These are phyloP conservation scores for Pseudozyma hubeiensis DNA, from an alignment of 1,284 basidiomycete genomes.

Conservation along the genomic window DNA sequence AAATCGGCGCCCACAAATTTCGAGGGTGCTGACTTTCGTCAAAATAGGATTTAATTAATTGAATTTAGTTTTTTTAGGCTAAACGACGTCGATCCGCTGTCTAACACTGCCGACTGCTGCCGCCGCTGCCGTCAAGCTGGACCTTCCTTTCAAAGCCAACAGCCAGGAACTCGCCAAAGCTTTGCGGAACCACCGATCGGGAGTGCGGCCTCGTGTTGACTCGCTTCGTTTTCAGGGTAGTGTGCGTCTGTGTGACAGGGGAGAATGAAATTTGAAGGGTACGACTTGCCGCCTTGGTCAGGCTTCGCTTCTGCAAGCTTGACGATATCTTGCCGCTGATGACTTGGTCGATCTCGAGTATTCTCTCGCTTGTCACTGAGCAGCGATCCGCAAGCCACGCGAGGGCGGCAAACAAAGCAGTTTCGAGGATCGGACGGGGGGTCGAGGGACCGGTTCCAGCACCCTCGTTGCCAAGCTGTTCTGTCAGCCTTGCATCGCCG, in stretches of 20 bases:
- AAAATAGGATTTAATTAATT: not conserved
- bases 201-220: not conserved
- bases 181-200: not conserved
- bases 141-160: not conserved
- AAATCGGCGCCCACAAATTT: conserved; percentile 8
- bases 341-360: not conserved
- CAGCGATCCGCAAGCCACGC: conserved; percentile 4
- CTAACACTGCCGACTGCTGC: conserved; percentile 6
- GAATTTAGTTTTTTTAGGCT: not conserved
- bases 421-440: conserved; percentile 3
- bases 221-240: not conserved
- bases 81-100: not conserved
- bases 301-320: conserved; percentile 2
- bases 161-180: too few relatives aligned
- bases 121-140: not conserved
- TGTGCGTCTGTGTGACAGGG: not conserved
- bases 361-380: conserved; percentile 2
- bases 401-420: not conserved
- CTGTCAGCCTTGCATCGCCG: conserved; percentile 11
- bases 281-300: not conserved
- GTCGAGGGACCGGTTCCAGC: conserved; percentile 8
- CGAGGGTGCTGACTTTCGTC: conserved; percentile 7
- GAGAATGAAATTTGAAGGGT: not conserved
- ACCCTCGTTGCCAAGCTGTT: conserved; percentile 15
- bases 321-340: not conserved